Evolutionary conservation across 768 basidiomycete genomes (phyloP).

Genomic region (Dendrothele bispora): DNA sequence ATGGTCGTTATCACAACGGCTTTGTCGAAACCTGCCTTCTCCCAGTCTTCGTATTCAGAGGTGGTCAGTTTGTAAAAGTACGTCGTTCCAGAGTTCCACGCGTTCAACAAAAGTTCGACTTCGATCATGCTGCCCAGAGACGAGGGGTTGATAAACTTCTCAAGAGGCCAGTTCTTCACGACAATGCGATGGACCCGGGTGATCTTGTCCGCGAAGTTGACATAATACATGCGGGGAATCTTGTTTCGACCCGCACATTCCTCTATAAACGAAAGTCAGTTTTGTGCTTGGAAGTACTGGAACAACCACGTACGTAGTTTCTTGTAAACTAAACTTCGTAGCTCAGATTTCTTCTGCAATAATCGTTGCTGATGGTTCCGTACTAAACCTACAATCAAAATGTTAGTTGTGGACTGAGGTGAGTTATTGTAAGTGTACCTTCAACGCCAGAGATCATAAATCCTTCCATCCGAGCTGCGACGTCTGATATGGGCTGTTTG

Average conservation of each 20-base stretch:
- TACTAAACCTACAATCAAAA: background rate
- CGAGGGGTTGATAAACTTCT: constrained; percentile 14
- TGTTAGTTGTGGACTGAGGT: no score
- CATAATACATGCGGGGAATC: constrained; percentile 15
- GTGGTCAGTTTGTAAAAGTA: constrained; percentile 13
- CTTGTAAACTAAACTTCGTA: background rate
- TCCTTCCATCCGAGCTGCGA: constrained; percentile 8
- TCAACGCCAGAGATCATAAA: constrained; percentile 10
- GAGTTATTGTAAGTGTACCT: no score
- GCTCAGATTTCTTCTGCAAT: background rate
- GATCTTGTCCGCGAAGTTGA: constrained; percentile 17
- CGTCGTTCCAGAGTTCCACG: constrained; percentile 15
- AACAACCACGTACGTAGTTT: constrained; percentile 7
- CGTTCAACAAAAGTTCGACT: constrained; percentile 9
- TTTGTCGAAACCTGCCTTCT: no score
- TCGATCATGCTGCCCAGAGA: constrained; percentile 11
- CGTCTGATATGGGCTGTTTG: constrained; percentile 2
- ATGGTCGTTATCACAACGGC: no score
- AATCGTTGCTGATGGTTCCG: background rate
- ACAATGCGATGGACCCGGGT: constrained; percentile 14
- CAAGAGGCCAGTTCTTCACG: constrained; percentile 19
- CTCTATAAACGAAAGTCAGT: background rate
- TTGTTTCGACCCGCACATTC: background rate
- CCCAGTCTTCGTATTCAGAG: constrained; percentile 12
- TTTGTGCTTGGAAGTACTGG: no score